Evolutionary conservation across 202 grass and related monocot genomes (phyloP), one percentile per base, ranked within the genome.

Genomic region (Carex arenaria): DNA sequence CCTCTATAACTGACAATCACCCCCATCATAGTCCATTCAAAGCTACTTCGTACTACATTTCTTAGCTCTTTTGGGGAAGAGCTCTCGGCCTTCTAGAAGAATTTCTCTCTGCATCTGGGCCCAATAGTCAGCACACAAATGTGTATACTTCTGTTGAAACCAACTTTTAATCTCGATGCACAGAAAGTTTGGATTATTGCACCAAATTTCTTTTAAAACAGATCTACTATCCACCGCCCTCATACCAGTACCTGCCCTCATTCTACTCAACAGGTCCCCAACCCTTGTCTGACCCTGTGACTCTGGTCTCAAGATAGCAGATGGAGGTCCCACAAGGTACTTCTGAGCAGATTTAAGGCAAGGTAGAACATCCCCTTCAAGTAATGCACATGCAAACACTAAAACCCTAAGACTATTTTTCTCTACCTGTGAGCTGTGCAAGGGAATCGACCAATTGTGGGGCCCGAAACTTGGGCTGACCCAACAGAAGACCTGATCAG

Each of bases 361-460:
- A 82, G 96, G 96, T 63, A 99, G 76, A 5, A 95, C 93, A 82
- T 93, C 79, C 53, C 93, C 96, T 88, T 98, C 89, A 17, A 99
- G 96, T 85, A 95, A 88, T 64, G 93, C 89, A 49, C 89, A 90
- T 61, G 89, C 90, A 85, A 99, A 99, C 72, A 99, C 82, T 65
- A 86, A 89, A 82, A 89, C 10, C 69, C 91, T 74, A 13, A 84
- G 83, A 51, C 79, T 88, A 10, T 8, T 5, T 47, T 95, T 92
- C 86, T 95, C 72, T 45, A 99, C 89, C 31, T 86, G 89, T 65
- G 86, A 76, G 83, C 64, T 88, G 60, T 93, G 86, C 84, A 94
- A 84, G 3, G 89, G 92, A 78, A 99, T 88, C 57, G 91, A 73
- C 93, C 96, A 99, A 65, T 99, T 99, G 77, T 99, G 93, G 7